Evolutionary conservation across 2,329 filamentous ascomycete species (phyloP), one percentile per base, ranked within the genome.

Genomic region (Xylaria sp.): DNA sequence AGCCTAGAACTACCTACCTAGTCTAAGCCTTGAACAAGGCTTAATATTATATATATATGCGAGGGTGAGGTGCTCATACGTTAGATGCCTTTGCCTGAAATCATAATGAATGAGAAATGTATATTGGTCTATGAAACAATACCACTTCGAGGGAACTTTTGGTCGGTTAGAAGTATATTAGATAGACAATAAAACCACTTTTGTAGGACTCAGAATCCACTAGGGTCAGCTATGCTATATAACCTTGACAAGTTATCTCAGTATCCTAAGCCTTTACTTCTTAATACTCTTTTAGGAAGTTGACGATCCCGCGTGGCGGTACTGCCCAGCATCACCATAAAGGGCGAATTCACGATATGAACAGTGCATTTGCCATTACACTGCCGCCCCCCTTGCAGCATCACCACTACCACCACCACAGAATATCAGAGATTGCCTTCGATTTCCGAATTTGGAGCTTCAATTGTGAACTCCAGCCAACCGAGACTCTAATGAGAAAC

Each of bases 381-480:
- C 47, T 29, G 6, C 44, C 53, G 29, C 27, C 42, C 10, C 6
- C 32, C 32, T 10, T 10, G 10, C 32, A 29, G 27, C n/a, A 23
- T 37, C 25, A 29, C 50, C 58, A 37, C 23, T 5, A 16, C 4
- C 37, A 5, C 37, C 37, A 16, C 12, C 12, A 40, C 37, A 10
- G 16, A 47, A n/a, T 16, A 44, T 44, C 47, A 27, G 40, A 58
- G 16, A 32, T 44, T 51, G 35, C 53, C 25, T 50, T 55, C 25
- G 21, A 57, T 44, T n/a, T 50, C 40, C 47, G 60, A 65, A 67
- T 55, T 60, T 57, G 48, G 50, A 63, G 59, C 44, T 32, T 40
- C 37, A 51, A 62, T 50, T 40, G 35, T 50, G 25, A 62, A 65
- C 32, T 63, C 60, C 35, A 62, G 16, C 35, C 18, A 16, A 37